These are phyloP conservation scores for Globisporangium takayamanum DNA, from an alignment of 352 stramenopile species.

Conservation along the genomic window DNA sequence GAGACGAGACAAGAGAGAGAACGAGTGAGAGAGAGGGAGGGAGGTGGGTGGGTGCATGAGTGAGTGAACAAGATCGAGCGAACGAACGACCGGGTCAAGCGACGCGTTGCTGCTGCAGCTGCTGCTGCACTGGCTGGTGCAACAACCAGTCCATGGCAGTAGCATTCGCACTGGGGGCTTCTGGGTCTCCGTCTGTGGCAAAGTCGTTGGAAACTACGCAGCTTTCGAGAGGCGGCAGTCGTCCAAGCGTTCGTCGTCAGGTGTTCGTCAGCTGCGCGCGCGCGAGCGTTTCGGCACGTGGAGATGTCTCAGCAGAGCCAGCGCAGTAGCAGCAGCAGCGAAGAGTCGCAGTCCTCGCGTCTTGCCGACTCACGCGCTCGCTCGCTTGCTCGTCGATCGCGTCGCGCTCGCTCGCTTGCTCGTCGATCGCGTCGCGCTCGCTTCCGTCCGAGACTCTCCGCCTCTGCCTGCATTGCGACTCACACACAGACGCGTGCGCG, in stretches of 20 bases:
- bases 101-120: slow-evolving; percentile 5
- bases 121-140: slow-evolving; percentile 1
- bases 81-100: neutral
- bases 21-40: neutral
- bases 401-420: no score
- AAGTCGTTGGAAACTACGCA: slow-evolving; percentile 17
- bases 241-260: slow-evolving; percentile 1
- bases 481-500: no score
- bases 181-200: slow-evolving; percentile 3
- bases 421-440: no score
- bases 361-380: no score
- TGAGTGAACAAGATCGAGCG: slow-evolving; percentile 12
- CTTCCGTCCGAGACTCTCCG: no score
- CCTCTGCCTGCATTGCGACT: no score
- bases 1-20: slow-evolving; percentile 1
- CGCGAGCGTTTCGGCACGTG: no score
- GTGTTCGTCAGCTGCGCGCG: no score
- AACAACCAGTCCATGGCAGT: slow-evolving; percentile 5
- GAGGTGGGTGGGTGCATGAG: slow-evolving; percentile 14
- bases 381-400: no score
- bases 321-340: no score
- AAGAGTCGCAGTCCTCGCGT: no score
- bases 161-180: neutral
- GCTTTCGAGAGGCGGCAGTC: slow-evolving; percentile 6
- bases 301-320: no score